These are phyloP conservation scores for Cicer cuneatum DNA, from an alignment of 306 rosid species.

Conservation along the genomic window DNA sequence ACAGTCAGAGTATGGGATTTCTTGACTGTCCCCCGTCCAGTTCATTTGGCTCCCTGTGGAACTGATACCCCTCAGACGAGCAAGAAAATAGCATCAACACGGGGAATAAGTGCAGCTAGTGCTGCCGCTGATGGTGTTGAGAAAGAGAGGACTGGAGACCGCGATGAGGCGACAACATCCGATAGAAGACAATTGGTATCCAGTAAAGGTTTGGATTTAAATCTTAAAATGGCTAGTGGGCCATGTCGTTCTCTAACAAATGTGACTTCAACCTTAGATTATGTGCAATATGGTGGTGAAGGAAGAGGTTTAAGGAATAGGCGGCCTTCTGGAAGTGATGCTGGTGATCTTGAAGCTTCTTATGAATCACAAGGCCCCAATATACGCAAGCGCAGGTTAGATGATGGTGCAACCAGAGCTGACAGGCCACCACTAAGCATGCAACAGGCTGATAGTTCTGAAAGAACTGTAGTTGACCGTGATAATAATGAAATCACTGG, in stretches of 20 bases:
- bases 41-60: conserved; percentile 71
- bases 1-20: conserved; percentile 90
- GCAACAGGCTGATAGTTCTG: conserved; percentile 86
- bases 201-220: conserved; percentile 64
- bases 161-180: conserved; percentile 89
- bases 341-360: conserved; percentile 81
- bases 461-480: conserved; percentile 76
- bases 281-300: conserved; percentile 61
- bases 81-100: conserved; percentile 90
- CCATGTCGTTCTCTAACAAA: conserved; percentile 61
- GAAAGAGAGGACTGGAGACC: conserved; percentile 82
- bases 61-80: conserved; percentile 81
- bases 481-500: conserved; percentile 80
- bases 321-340: conserved; percentile 82
- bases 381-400: conserved; percentile 75
- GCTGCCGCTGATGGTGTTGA: conserved; percentile 73
- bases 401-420: conserved; percentile 61
- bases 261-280: conserved; percentile 54
- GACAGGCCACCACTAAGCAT: conserved; percentile 19
- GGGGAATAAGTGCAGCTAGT: conserved; percentile 96
- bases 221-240: conserved; percentile 75
- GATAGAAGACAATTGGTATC: conserved; percentile 57
- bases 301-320: conserved; percentile 77
- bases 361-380: conserved; percentile 89
- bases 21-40: conserved; percentile 78